Evolutionary conservation across 257 asterid species (phyloP).

Genomic region (Nicotiana sylvestris): DNA sequence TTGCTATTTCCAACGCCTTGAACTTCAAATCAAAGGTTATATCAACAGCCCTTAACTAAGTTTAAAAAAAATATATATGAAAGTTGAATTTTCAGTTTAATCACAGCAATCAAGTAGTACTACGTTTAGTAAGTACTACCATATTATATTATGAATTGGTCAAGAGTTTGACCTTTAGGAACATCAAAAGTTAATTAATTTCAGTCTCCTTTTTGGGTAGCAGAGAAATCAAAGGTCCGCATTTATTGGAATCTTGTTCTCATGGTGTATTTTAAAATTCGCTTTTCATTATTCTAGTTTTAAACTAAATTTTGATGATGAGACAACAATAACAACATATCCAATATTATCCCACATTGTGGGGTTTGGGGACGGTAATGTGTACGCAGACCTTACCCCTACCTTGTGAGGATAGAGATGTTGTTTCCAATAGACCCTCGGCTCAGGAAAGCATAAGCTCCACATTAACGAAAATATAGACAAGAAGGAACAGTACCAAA

Average conservation of each 20-base stretch:
- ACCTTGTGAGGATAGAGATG: no score
- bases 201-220: slow-evolving; percentile 5
- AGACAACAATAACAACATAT: no score
- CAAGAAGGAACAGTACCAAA: no score
- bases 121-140: not conserved
- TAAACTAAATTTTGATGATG: not conserved
- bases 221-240: not conserved
- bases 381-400: no score
- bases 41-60: not conserved
- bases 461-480: no score
- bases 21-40: not conserved
- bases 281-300: not conserved
- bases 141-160: not conserved
- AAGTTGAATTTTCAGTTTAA: not conserved
- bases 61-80: not conserved
- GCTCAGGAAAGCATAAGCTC: no score
- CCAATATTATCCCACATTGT: no score
- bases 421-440: no score
- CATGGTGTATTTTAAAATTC: not conserved
- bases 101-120: not conserved
- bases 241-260: slow-evolving; percentile 2
- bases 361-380: no score
- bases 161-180: not conserved
- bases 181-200: not conserved
- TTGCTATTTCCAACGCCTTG: not conserved